Conservation (phyloP, 2,329 filamentous ascomycete species). For the Aureobasidium sp. region DNA sequence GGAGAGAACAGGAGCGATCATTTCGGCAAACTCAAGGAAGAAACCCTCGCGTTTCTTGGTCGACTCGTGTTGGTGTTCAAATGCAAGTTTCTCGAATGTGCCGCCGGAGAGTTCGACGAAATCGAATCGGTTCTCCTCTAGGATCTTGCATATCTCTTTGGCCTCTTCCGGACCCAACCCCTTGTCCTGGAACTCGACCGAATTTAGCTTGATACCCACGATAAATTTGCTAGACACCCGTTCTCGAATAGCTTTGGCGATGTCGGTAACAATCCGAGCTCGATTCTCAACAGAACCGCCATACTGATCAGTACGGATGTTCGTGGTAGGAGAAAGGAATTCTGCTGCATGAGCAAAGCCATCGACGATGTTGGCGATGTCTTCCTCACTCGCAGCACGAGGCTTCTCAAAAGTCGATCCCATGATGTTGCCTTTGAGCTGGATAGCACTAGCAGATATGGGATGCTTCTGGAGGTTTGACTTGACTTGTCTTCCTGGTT, state of each 20-base stretch:
- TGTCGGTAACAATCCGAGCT: constrained; percentile 45
- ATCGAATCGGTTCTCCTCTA: constrained; percentile 59
- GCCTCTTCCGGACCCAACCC: constrained; percentile 60
- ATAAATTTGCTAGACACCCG: constrained; percentile 45
- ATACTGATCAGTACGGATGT: constrained; percentile 49
- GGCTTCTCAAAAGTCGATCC: constrained; percentile 61
- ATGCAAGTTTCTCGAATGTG: constrained; percentile 63
- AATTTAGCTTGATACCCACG: constrained; percentile 65
- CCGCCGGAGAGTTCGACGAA: constrained; percentile 68
- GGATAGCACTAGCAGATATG: constrained; percentile 57
- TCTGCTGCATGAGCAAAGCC: constrained; percentile 65
- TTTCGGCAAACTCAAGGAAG: constrained; percentile 67
- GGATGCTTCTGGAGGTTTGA: constrained; percentile 54
- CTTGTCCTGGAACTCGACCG: constrained; percentile 60
- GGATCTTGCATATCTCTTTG: constrained; percentile 49
- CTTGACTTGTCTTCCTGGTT: constrained; percentile 66
- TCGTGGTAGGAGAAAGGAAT: constrained; percentile 48
- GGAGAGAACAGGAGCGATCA: constrained; percentile 51
- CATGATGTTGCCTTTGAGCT: constrained; percentile 48
- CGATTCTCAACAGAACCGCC: constrained; percentile 50
- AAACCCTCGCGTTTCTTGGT: constrained; percentile 63
- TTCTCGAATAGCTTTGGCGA: constrained; percentile 41
- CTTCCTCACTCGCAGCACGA: constrained; percentile 57
- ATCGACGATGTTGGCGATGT: constrained; percentile 65
- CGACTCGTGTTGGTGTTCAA: constrained; percentile 58